Conservation (phyloP, 1,284 basidiomycete species). For the Cutaneotrichosporon sp. region DNA sequence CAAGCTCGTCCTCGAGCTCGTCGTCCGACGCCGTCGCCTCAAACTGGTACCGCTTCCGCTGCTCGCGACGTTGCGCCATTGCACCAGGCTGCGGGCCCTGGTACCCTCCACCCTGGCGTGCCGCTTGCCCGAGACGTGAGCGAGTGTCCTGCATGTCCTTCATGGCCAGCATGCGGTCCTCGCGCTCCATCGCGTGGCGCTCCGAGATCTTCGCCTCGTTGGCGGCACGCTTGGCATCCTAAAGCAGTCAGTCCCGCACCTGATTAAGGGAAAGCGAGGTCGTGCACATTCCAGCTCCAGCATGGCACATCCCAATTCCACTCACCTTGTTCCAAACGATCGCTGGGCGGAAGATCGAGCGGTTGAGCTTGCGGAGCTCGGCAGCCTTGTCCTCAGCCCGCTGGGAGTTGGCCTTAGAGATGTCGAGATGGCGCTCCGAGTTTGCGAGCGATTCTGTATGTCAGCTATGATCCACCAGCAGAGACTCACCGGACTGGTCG, state of each 20-base stretch:
- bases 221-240: constrained; percentile 78
- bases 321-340: constrained; percentile 76
- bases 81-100: not conserved
- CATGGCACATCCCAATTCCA: not conserved
- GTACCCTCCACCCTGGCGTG: constrained; percentile 23
- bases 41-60: constrained; percentile 70
- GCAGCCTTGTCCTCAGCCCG: constrained; percentile 90
- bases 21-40: constrained; percentile 95
- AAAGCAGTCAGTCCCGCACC: constrained; percentile 10
- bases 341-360: constrained; percentile 83
- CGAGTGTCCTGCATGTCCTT: constrained; percentile 81
- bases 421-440: constrained; percentile 92
- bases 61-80: constrained; percentile 6
- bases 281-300: not conserved
- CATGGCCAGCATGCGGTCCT: constrained; percentile 78
- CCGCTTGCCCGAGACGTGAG: constrained; percentile 72
- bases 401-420: constrained; percentile 81
- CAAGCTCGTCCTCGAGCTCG: constrained; percentile 71
- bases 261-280: not conserved
- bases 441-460: constrained; percentile 69
- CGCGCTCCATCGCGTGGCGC: constrained; percentile 83
- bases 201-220: constrained; percentile 82
- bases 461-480: not conserved
- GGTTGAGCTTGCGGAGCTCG: constrained; percentile 78
- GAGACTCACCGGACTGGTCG: constrained; percentile 81